phyloP scores from a whole-genome alignment of 75 land plant genomes.

The Isoetes taiwanensis region DNA sequence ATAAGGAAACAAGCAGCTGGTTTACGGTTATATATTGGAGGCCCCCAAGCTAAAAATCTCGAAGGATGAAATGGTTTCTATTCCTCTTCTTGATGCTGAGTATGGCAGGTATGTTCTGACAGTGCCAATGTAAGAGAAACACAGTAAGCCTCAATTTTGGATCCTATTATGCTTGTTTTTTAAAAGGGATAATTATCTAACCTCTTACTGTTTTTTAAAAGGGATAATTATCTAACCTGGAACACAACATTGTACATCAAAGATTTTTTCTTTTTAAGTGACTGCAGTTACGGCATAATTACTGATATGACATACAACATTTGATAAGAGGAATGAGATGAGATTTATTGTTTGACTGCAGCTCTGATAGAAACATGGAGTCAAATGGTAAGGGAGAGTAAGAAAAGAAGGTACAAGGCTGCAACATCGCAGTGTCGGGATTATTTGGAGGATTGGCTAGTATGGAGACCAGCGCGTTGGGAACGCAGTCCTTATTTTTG shows the following conservation, averaged over 20 bases:
- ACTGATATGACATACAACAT: too few species aligned
- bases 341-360: constrained; percentile 12
- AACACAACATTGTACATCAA: too few species aligned
- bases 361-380: constrained; percentile 70
- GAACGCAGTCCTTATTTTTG: constrained; percentile 71
- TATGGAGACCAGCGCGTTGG: constrained; percentile 71
- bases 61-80: constrained; percentile 87
- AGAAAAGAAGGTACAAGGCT: constrained; percentile 12
- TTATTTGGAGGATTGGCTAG: constrained; percentile 57
- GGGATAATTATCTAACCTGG: not conserved
- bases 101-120: constrained; percentile 61
- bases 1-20: constrained; percentile 81
- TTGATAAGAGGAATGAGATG: not conserved
- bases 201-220: not conserved
- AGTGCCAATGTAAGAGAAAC: too few species aligned
- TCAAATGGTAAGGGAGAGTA: constrained; percentile 48
- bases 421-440: constrained; percentile 47
- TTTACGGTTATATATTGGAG: constrained; percentile 79
- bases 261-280: too few species aligned
- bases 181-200: constrained; percentile 7
- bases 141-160: too few species aligned
- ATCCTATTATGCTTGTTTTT: not conserved
- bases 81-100: constrained; percentile 68
- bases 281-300: not conserved
- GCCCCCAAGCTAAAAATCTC: constrained; percentile 94